phyloP scores from a whole-genome alignment of 2,329 filamentous ascomycete species.

The Nigrospora sphaerica region DNA sequence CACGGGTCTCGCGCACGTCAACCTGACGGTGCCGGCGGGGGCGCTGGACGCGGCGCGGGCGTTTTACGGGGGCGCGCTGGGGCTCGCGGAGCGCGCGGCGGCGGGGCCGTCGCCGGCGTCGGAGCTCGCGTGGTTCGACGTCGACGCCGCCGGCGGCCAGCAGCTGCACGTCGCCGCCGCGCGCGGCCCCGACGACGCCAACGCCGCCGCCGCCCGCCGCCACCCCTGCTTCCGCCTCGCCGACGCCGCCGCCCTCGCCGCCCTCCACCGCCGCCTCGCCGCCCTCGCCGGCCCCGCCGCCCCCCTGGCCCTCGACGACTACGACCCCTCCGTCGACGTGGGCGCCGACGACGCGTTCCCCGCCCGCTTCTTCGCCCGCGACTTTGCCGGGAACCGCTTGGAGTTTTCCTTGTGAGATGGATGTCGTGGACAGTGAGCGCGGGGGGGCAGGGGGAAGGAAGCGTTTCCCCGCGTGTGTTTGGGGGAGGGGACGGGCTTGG shows the following conservation, averaged over 20 bases:
- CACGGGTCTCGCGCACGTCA: conserved; percentile 48
- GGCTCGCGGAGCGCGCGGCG: conserved; percentile 43
- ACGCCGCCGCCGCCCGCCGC: conserved; percentile 29
- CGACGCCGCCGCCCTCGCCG: conserved; percentile 36
- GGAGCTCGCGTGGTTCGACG: conserved; percentile 53
- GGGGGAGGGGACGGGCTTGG: no score
- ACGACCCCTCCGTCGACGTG: conserved; percentile 41
- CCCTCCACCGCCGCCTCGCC: conserved; percentile 41
- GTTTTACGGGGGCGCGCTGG: conserved; percentile 51
- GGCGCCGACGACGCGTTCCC: conserved; percentile 48
- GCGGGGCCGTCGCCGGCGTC: conserved; percentile 42
- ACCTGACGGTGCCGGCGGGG: conserved; percentile 47
- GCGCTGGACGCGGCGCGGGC: conserved; percentile 42
- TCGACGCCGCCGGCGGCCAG: conserved; percentile 37
- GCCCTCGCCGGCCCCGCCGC: conserved; percentile 39
- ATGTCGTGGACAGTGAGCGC: background rate
- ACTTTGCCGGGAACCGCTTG: conserved; percentile 46
- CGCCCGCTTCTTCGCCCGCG: conserved; percentile 53
- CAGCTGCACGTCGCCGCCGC: conserved; percentile 50
- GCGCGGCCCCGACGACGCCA: conserved; percentile 16
- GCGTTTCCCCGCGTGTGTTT: no score
- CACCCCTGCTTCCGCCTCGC: conserved; percentile 54
- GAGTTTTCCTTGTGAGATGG: conserved; percentile 40
- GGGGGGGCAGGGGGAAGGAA: background rate
- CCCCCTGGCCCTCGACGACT: conserved; percentile 41